Percentiles rank a stretch among this genome's conserved stretches.
phyloP scores from a whole-genome alignment of 2,329 filamentous ascomycete genomes.

The Pestalotiopsis sp. region DNA sequence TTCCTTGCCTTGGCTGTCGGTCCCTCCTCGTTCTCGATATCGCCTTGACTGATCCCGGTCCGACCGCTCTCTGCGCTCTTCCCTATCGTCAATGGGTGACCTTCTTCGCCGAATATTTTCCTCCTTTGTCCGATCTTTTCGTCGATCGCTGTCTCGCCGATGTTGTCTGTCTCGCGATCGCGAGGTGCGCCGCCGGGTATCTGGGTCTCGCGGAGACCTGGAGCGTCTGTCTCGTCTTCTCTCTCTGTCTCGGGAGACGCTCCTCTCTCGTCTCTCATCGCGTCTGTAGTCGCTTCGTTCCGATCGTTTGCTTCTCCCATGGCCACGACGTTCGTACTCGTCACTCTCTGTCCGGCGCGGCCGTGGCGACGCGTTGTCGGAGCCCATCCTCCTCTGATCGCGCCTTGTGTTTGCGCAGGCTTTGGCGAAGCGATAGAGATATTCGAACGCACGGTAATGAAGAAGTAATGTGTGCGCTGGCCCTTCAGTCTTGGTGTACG shows the following conservation, averaged over 20 bases:
- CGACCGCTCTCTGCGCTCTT: background rate
- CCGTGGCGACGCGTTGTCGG: constrained; percentile 3
- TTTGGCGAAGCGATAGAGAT: background rate
- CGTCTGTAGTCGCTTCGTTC: background rate
- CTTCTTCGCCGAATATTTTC: constrained; percentile 24
- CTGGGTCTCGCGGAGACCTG: constrained; percentile 25
- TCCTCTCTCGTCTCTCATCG: constrained; percentile 5
- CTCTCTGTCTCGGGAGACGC: constrained; percentile 17
- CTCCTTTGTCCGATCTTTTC: constrained; percentile 36
- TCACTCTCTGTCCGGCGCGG: constrained; percentile 13
- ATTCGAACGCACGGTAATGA: background rate
- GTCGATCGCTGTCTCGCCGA: constrained; percentile 28
- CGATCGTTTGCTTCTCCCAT: constrained; percentile 1
- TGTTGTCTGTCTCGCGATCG: constrained; percentile 28
- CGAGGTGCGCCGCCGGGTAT: constrained; percentile 20
- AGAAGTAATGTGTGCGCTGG: too few relatives aligned
- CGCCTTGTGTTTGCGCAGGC: background rate
- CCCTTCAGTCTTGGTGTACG: too few relatives aligned
- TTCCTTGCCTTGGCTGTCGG: constrained; percentile 27
- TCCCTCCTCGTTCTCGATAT: constrained; percentile 25
- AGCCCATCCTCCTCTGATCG: constrained; percentile 6
- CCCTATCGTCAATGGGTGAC: constrained; percentile 20
- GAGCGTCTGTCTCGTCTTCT: constrained; percentile 27
- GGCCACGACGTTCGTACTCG: background rate
- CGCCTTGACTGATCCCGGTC: constrained; percentile 2